phyloP scores from a whole-genome alignment of 345 rosid genomes.

The Acer yangbiense region DNA sequence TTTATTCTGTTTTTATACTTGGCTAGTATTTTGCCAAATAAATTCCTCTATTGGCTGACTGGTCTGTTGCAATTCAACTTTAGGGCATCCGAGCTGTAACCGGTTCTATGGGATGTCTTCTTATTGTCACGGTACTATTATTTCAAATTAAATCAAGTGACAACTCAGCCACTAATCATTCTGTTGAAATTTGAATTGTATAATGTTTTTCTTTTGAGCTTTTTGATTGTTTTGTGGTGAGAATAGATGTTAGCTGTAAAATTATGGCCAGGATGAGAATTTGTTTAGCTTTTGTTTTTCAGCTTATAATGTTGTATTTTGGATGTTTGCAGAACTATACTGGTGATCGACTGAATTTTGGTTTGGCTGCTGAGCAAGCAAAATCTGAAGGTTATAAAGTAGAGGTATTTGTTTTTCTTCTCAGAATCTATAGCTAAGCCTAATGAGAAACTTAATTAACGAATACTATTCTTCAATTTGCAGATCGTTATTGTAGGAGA shows the following conservation, averaged over 20 bases:
- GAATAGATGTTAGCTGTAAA: neutral
- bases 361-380: conserved; percentile 99
- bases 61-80: conserved; percentile 24
- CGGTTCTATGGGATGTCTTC: conserved; percentile 93
- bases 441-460: conserved; percentile 7
- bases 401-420: conserved; percentile 52
- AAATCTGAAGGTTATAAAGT: conserved; percentile 95
- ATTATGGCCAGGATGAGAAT: neutral
- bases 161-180: neutral
- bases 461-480: conserved; percentile 23
- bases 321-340: conserved; percentile 77
- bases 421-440: neutral
- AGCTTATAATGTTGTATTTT: conserved; percentile 27
- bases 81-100: conserved; percentile 98
- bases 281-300: conserved; percentile 14
- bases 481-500: conserved; percentile 96
- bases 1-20: conserved; percentile 2
- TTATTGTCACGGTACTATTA: conserved; percentile 78
- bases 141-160: conserved; percentile 10
- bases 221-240: neutral
- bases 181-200: conserved; percentile 12
- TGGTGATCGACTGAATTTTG: conserved; percentile 95
- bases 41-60: conserved; percentile 10
- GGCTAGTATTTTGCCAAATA: neutral
- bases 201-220: neutral